phyloP scores from a whole-genome alignment of 2,329 filamentous ascomycete species.

The Scytalidium lignicola region DNA sequence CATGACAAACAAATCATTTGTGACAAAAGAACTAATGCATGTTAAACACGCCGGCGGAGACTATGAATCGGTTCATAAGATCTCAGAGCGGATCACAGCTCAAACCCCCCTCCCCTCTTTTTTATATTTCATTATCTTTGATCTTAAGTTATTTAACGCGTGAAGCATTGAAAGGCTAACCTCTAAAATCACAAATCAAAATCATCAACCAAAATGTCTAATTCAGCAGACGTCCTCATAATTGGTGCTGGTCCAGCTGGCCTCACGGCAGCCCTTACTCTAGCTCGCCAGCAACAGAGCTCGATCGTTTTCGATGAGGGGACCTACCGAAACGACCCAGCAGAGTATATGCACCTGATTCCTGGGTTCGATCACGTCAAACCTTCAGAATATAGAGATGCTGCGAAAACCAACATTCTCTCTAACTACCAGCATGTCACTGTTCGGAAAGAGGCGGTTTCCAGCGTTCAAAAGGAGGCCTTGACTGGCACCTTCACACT shows the following conservation, averaged over 20 bases:
- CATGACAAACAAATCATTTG: too few relatives aligned
- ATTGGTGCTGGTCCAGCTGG: constrained; percentile 41
- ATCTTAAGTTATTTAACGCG: too few relatives aligned
- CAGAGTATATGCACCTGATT: constrained; percentile 40
- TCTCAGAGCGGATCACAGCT: too few relatives aligned
- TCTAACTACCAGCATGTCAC: constrained; percentile 30
- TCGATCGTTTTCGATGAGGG: constrained; percentile 38
- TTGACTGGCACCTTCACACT: constrained; percentile 30
- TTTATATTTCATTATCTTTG: too few relatives aligned
- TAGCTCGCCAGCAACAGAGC: constrained; percentile 34
- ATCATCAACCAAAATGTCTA: too few relatives aligned
- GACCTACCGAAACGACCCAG: constrained; percentile 36
- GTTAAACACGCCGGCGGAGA: too few relatives aligned
- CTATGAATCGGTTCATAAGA: too few relatives aligned
- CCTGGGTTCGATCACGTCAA: constrained; percentile 31
- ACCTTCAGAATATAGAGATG: constrained; percentile 28
- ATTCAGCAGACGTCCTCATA: constrained; percentile 34
- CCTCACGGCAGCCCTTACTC: constrained; percentile 33
- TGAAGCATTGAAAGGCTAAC: too few relatives aligned
- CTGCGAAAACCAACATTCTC: constrained; percentile 29
- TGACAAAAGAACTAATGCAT: too few relatives aligned
- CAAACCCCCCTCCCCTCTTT: too few relatives aligned
- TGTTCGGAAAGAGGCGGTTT: constrained; percentile 24
- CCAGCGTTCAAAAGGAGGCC: constrained; percentile 14
- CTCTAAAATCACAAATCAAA: too few relatives aligned